These are phyloP conservation scores for Toxoplasma gondii DNA, from an alignment of 169 alveolate genomes.

Conservation along the genomic window DNA sequence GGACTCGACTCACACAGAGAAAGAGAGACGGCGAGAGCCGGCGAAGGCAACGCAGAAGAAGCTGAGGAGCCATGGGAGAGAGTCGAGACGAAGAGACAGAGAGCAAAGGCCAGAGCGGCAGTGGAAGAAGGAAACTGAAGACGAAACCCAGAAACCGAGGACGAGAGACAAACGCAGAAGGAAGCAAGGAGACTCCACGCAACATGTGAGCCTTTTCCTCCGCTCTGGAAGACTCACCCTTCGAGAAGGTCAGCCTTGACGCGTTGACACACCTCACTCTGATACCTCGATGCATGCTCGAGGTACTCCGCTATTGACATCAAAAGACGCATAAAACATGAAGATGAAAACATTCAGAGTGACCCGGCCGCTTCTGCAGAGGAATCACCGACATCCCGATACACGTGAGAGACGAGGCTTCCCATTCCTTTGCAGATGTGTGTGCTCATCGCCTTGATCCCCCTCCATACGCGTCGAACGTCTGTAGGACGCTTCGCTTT, in stretches of 20 bases:
- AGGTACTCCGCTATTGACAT: slow-evolving; percentile 43
- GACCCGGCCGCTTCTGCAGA: too few relatives aligned
- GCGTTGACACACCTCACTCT: slow-evolving; percentile 34
- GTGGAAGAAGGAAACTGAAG: not conserved
- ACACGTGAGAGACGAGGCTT: too few relatives aligned
- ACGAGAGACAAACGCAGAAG: not conserved
- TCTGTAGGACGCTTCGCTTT: too few relatives aligned
- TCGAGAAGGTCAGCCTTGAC: slow-evolving; percentile 49
- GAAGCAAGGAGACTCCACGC: not conserved
- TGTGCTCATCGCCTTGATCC: too few relatives aligned
- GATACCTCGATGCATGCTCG: slow-evolving; percentile 59
- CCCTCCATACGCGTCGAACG: too few relatives aligned
- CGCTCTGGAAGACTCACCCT: slow-evolving; percentile 45
- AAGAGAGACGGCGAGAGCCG: too few relatives aligned
- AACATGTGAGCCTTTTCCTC: too few relatives aligned
- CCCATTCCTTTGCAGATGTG: too few relatives aligned
- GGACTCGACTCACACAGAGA: too few relatives aligned
- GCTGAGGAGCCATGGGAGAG: too few relatives aligned
- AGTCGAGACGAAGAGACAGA: not conserved
- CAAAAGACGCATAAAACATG: not conserved
- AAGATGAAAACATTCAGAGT: not conserved
- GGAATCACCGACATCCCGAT: too few relatives aligned
- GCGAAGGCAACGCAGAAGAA: too few relatives aligned
- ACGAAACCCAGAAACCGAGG: not conserved
- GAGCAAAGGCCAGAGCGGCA: not conserved